Conservation (phyloP, 169 alveolate genomes). For the Plasmodium relictum region DNA sequence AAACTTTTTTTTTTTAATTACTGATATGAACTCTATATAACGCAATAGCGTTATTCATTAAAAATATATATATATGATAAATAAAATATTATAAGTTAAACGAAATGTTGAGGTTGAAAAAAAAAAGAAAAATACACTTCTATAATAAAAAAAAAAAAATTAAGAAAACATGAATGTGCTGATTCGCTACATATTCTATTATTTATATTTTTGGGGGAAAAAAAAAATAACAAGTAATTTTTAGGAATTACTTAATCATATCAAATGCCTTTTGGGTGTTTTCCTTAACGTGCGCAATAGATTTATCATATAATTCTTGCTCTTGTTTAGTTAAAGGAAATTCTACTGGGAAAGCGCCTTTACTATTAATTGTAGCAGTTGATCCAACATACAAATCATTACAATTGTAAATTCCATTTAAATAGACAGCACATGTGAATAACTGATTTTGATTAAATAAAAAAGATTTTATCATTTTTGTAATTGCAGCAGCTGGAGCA, state of each 20-base stretch:
- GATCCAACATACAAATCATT: conserved; percentile 82
- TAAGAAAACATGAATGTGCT: no score
- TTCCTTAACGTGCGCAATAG: conserved; percentile 45
- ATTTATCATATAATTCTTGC: conserved; percentile 70
- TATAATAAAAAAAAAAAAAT: no score
- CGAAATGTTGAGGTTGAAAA: no score
- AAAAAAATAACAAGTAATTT: no score
- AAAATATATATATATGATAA: no score
- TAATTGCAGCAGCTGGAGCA: conserved; percentile 86
- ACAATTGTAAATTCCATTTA: conserved; percentile 81
- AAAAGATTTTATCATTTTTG: conserved; percentile 82
- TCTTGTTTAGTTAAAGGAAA: conserved; percentile 79
- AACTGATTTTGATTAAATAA: conserved; percentile 79
- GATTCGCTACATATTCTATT: no score
- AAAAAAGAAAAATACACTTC: no score
- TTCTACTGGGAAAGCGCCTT: conserved; percentile 77
- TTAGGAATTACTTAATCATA: conserved; percentile 8
- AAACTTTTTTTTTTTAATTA: no score
- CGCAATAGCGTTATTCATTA: no score
- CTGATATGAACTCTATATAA: no score
- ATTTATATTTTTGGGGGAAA: no score
- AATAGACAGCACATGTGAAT: conserved; percentile 83
- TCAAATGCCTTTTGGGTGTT: conserved; percentile 52
- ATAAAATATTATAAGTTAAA: no score
- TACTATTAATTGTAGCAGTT: conserved; percentile 79